Base-by-base conservation (phyloP, 495 filamentous ascomycete species). In the Penicillium riverlandense region DNA sequence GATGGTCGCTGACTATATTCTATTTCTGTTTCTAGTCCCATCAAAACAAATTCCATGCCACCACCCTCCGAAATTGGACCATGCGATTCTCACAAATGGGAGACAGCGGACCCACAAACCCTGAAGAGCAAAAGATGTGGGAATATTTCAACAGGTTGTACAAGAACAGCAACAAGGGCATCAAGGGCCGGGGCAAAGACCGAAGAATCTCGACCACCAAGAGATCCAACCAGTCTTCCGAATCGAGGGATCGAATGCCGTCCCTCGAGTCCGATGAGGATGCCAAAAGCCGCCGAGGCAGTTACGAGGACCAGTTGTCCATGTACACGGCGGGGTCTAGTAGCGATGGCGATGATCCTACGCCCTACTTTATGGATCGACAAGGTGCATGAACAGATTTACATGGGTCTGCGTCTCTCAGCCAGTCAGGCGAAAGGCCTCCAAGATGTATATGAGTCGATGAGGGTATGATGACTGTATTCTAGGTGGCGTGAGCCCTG, bases 111-210 rank as follows among this genome's bases (percentile, higher is more conserved):
- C 66, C 74, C 6, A 80, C 91, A 43, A 74, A 76, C 5, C 62
- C 72, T 2, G 70, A 79, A 32, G 91, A 97, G 51, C 82, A 78
- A 47, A 86, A 88, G 45, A 65, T 96, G 29, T 90, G 85, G 75
- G 78, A 86, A 54, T 95, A 96, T 59, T 94, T 97, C 49, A 78
- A 83, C 4, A 75, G 81, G 1, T 70, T 92, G 30, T 96, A 96
- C 75, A 95, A 94, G 69, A 94, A 96, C 60, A 85, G 86, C 53
- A 90, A 90, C 62, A 95, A 94, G 54, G 91, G 89, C 3, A 95
- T 91, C 65, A 95, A 90, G 64, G 91, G 91, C 7, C 83, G 91
- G 10, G 91, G 91, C 13, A 90, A 90, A 62, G 83, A 92, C 60
- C 77, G 88, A 37, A 55, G 65, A 16, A 72, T 75, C 33, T 61